Base-by-base conservation (phyloP, 2,329 filamentous ascomycete genomes). In the Ceratocystiopsis minuta region DNA sequence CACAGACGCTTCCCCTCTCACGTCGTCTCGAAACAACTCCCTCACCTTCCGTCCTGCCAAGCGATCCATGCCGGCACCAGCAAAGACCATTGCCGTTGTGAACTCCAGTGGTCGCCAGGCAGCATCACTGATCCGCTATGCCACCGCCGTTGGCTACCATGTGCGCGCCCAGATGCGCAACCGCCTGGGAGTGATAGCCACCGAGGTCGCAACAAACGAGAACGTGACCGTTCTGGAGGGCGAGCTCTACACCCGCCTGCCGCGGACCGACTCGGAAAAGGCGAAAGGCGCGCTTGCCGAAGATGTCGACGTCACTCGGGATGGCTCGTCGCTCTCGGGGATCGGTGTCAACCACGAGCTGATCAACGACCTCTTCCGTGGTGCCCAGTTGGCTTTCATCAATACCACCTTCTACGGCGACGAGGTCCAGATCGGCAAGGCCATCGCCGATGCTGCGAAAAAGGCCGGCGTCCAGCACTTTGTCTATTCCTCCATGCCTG, bases 401-500 rank as follows among this genome's bases (percentile, higher is more conserved):
- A 98, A 98, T 64, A 98, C 90, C 36, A 93, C 86, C 6, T 92
- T 93, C 54, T 94, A 92, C 65, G 90, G 88, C 40, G 86, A 96
- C 60, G 90, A 98, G 65, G 71, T 90, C 45, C 76, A 78, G 34
- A 92, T 95, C 51, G 90, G 90, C 48, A 79, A 81, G 57, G 81
- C 83, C 2, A 70, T 95, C 46, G 90, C 87, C 45, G 83, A 94
- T 55, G 86, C 85, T 14, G 88, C 88, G 41, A 88, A 90, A 58
- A 77, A 72, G 52, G 81, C 80, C 34, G 78, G 82, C 39, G 75
- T 96, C 38, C 76, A 86, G 53, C 90, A 96, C 60, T 95, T 86
- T 59, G 74, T 98, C 56, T 98, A 95, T 63, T 93, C 85, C 51
- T 92, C 85, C 54, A 94, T 96, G 87, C 88, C 90, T 4, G 87